These are phyloP conservation scores for Microsporum ferrugineum DNA, from an alignment of 2,329 filamentous ascomycete genomes.

Conservation along the genomic window DNA sequence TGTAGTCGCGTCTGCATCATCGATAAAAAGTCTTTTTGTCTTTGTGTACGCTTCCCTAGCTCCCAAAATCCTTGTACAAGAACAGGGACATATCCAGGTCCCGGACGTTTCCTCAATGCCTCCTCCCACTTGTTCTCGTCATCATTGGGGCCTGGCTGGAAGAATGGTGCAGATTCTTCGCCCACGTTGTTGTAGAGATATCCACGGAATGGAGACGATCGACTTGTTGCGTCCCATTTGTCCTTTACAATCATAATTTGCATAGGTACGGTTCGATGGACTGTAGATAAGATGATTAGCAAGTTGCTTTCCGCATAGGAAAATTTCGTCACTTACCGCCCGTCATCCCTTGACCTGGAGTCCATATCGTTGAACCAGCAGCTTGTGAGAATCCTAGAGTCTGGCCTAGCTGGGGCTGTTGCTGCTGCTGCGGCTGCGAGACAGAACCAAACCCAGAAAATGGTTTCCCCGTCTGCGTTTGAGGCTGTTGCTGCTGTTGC, in stretches of 20 bases:
- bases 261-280: conserved; percentile 50
- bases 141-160: conserved; percentile 46
- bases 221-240: conserved; percentile 48
- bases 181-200: conserved; percentile 55
- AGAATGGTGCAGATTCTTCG: conserved; percentile 50
- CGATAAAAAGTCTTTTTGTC: conserved; percentile 46
- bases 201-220: conserved; percentile 45
- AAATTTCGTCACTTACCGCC: conserved; percentile 23
- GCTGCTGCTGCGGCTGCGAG: conserved; percentile 16
- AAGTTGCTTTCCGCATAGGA: not conserved
- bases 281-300: conserved; percentile 20
- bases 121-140: conserved; percentile 55
- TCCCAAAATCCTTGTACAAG: conserved; percentile 50
- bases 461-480: conserved; percentile 28
- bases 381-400: conserved; percentile 26
- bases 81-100: conserved; percentile 47
- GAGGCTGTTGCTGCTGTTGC: conserved; percentile 15
- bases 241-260: conserved; percentile 50
- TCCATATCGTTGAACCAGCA: conserved; percentile 32
- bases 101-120: conserved; percentile 49
- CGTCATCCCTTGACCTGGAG: conserved; percentile 34
- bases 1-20: conserved; percentile 49
- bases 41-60: conserved; percentile 46
- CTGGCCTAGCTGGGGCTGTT: conserved; percentile 33
- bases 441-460: conserved; percentile 28